These are phyloP conservation scores for Chloromonas sp. DNA, from an alignment of 163 green algal species.

Conservation along the genomic window DNA sequence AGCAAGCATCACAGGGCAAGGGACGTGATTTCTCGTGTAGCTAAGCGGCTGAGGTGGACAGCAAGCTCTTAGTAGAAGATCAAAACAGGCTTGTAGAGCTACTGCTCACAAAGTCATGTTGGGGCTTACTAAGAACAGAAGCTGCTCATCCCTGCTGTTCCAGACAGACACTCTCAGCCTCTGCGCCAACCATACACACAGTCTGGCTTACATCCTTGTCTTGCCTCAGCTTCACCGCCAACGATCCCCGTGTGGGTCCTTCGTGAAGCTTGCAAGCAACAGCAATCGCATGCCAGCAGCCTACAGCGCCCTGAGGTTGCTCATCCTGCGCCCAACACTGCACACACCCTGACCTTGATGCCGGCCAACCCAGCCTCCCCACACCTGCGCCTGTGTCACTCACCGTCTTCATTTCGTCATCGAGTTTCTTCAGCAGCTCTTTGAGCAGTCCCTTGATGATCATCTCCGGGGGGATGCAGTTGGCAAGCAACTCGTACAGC, in stretches of 20 bases:
- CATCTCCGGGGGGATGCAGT: conserved; percentile 91
- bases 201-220: background rate
- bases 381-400: conserved; percentile 29
- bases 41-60: background rate
- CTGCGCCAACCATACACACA: no score
- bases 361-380: background rate
- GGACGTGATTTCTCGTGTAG: no score
- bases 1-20: background rate
- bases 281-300: background rate
- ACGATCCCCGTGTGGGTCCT: no score
- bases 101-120: no score
- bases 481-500: conserved; percentile 96
- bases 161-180: no score
- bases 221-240: background rate
- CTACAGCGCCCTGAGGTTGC: background rate
- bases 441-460: conserved; percentile 61
- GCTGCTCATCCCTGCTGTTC: no score
- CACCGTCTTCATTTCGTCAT: conserved; percentile 50
- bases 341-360: no score
- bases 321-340: no score
- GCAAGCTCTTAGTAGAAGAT: background rate
- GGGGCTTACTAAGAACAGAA: no score
- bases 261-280: no score
- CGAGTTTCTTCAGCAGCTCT: conserved; percentile 75
- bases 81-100: no score